Conservation (phyloP, 78 protist species). For the Monosiga brevicollis region DNA sequence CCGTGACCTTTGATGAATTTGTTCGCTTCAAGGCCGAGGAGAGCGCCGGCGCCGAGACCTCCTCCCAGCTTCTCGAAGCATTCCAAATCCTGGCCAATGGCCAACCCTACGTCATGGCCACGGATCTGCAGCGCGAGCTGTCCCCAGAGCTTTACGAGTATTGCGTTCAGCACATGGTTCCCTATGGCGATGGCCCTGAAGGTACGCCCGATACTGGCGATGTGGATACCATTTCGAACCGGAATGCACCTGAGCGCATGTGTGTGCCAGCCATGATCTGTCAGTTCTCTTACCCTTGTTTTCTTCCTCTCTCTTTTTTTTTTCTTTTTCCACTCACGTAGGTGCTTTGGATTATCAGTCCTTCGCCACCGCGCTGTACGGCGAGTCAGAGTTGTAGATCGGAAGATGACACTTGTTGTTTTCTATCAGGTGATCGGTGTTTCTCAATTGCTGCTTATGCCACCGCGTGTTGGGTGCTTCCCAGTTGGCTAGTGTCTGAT, state of each 20-base stretch:
- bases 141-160: neutral
- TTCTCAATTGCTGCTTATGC: neutral
- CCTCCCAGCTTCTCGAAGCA: constrained; percentile 22
- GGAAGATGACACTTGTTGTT: neutral
- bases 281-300: no score
- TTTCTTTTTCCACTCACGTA: no score
- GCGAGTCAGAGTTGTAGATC: neutral
- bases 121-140: neutral
- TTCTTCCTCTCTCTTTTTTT: no score
- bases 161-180: neutral
- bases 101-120: neutral
- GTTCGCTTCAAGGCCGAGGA: constrained; percentile 17
- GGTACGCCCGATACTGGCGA: no score
- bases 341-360: neutral
- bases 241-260: no score
- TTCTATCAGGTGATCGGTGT: neutral
- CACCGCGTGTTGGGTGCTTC: neutral
- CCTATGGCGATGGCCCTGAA: neutral
- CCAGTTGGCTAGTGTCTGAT: neutral
- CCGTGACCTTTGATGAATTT: constrained; percentile 21
- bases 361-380: neutral
- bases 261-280: no score
- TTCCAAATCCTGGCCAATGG: constrained; percentile 19
- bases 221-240: no score
- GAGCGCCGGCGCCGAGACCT: constrained; percentile 8